Evolutionary conservation across 2,329 filamentous ascomycete species (phyloP), one percentile per base, ranked within the genome.

Genomic region (Aschersonia sp.): DNA sequence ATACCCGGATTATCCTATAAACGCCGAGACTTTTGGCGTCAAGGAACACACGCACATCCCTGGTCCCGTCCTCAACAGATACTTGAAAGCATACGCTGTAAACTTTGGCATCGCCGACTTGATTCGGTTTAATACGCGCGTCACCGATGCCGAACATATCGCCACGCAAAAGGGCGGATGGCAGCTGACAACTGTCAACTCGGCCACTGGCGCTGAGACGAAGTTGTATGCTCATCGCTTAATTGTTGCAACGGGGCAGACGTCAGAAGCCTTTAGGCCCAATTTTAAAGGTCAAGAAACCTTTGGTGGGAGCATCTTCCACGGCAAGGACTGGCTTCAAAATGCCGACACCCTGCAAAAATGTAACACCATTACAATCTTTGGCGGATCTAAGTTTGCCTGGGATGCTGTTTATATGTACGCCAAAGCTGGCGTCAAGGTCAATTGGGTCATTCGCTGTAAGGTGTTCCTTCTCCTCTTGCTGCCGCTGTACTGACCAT

Each of bases 321-420:
- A 80, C 49, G 62, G 61, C 12, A 70, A 65, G 43, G 63, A 76
- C 40, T 68, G 78, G 31, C 55, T 59, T 6, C 55, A 66, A 48
- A 54, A 73, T 46, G 58, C 60, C 0, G 60, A 65, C 31, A 67
- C 65, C 0, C 53, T 77, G 2, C 54, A 66, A 28, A 62, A 63
- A 2, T 63, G 65, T n/a, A 69, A 67, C 46, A 60, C 59, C 0
- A 65, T 72, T 28, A 73, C 75, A 0, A 71, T 85, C 0, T 69
- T 84, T 9, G 82, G 82, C 2, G 77, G 72, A 2, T 74, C 71
- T 3, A 85, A 85, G 58, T 80, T 74, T 2, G 79, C 78, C 0
- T 83, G 74, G 67, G 82, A 85, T 59, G 71, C 75, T 9, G 77
- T 78, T 0, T 83, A 84, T 53, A 68, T 75, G 1, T 80, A 77